phyloP scores from a whole-genome alignment of 2,329 filamentous ascomycete species.

The Ophiostoma tasmaniense region DNA sequence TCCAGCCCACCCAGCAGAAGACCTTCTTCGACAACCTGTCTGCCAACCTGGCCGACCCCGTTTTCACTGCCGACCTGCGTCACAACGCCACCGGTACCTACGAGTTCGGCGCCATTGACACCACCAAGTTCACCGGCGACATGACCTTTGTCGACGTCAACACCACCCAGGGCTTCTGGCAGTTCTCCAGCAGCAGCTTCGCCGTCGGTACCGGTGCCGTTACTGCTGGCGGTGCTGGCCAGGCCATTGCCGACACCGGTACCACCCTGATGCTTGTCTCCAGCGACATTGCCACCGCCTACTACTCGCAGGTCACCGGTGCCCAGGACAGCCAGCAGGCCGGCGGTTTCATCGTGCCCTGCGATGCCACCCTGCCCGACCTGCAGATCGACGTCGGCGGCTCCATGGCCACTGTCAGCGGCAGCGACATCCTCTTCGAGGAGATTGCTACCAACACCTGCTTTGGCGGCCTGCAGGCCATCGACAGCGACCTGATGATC shows the following conservation, averaged over 20 bases:
- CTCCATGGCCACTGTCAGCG: conserved; percentile 47
- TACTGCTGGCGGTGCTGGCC: conserved; percentile 32
- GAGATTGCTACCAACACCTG: conserved; percentile 45
- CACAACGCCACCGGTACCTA: conserved; percentile 54
- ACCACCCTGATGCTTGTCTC: conserved; percentile 57
- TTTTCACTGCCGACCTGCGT: conserved; percentile 64
- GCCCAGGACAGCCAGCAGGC: conserved; percentile 32
- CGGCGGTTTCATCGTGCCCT: conserved; percentile 42
- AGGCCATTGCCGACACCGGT: conserved; percentile 50
- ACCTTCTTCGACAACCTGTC: conserved; percentile 67
- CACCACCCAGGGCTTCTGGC: conserved; percentile 57
- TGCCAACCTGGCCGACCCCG: conserved; percentile 49
- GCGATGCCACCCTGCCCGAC: conserved; percentile 38
- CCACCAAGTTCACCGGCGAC: conserved; percentile 50
- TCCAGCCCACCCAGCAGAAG: conserved; percentile 53
- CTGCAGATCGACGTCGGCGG: conserved; percentile 49
- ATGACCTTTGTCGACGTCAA: conserved; percentile 57
- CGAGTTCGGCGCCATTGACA: conserved; percentile 65
- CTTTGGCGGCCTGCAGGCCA: conserved; percentile 60
- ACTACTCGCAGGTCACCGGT: conserved; percentile 40
- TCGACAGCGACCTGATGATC: conserved; percentile 49
- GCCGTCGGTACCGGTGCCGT: conserved; percentile 38
- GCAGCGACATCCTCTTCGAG: conserved; percentile 46
- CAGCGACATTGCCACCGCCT: conserved; percentile 39
- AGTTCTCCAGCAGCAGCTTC: conserved; percentile 51